Conservation (phyloP, 2,329 filamentous ascomycete species). For the Neopestalotiopsis sp. region DNA sequence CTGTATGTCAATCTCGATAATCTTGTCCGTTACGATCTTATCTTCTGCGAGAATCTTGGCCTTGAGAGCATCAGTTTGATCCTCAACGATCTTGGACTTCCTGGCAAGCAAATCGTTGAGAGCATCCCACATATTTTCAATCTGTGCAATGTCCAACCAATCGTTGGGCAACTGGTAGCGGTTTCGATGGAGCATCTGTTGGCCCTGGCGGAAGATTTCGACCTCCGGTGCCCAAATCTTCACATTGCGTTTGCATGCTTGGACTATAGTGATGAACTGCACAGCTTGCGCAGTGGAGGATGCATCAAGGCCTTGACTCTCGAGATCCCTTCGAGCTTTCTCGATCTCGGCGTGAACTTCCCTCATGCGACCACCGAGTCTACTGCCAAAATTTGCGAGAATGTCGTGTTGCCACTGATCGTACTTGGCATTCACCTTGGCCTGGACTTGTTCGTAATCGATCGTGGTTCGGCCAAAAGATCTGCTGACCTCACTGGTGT, state of each 20-base stretch:
- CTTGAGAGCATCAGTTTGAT: slow-evolving; percentile 92
- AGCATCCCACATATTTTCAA: slow-evolving; percentile 94
- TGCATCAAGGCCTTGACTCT: slow-evolving; percentile 89
- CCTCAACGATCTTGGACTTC: slow-evolving; percentile 93
- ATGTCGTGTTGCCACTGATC: slow-evolving; percentile 99
- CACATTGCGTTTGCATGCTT: slow-evolving; percentile 93
- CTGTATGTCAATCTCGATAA: slow-evolving; percentile 79
- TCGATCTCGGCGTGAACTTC: slow-evolving; percentile 93
- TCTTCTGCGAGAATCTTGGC: slow-evolving; percentile 96
- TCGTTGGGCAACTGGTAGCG: slow-evolving; percentile 92
- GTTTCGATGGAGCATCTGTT: slow-evolving; percentile 88
- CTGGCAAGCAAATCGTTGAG: slow-evolving; percentile 90
- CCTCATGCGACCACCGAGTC: slow-evolving; percentile 87
- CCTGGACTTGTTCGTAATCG: slow-evolving; percentile 98
- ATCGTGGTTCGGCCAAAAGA: slow-evolving; percentile 94
- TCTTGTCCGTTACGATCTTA: slow-evolving; percentile 86
- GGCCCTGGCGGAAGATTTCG: slow-evolving; percentile 92
- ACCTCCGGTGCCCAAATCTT: slow-evolving; percentile 95
- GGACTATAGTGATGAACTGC: slow-evolving; percentile 96
- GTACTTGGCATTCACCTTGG: slow-evolving; percentile 98
- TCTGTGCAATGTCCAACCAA: slow-evolving; percentile 95
- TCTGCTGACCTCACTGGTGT: slow-evolving; percentile 92
- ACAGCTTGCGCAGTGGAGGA: slow-evolving; percentile 97
- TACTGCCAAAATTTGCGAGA: slow-evolving; percentile 86
- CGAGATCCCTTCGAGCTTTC: slow-evolving; percentile 86